Evolutionary conservation across 495 filamentous ascomycete species (phyloP).

Genomic region (Neurospora pannonica): DNA sequence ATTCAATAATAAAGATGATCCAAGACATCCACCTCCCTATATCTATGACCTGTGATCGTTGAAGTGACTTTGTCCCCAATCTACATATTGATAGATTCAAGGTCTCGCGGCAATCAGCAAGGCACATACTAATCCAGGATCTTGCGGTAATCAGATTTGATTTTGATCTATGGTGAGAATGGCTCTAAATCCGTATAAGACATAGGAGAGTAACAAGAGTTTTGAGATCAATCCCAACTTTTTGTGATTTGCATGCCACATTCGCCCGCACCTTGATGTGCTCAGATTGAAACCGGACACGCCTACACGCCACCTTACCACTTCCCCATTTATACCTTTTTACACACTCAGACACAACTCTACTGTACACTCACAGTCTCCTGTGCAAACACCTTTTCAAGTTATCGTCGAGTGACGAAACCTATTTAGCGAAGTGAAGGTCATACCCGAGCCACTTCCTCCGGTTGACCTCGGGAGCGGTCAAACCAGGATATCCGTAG

Average conservation of each 20-base stretch:
- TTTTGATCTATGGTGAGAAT: not conserved
- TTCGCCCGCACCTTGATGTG: not conserved
- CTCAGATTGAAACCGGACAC: not conserved
- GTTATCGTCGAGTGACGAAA: not conserved
- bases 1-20: not conserved
- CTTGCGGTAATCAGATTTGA: not conserved
- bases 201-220: not conserved
- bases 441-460: constrained; percentile 97
- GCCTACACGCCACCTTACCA: not conserved
- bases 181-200: not conserved
- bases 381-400: not conserved
- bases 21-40: not conserved
- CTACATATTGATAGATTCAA: not conserved
- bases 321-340: not conserved
- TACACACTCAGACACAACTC: not conserved
- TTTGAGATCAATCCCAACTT: not conserved
- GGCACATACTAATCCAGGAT: not conserved
- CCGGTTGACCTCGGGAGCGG: constrained; percentile 65
- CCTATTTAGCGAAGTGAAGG: constrained; percentile 95
- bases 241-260: not conserved
- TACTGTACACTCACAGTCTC: not conserved
- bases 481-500: constrained; percentile 89
- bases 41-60: not conserved
- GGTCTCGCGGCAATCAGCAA: not conserved
- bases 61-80: not conserved